Evolutionary conservation across 768 basidiomycete genomes (phyloP), one percentile per base, ranked within the genome.

Genomic region (Favolaschia claudopus): DNA sequence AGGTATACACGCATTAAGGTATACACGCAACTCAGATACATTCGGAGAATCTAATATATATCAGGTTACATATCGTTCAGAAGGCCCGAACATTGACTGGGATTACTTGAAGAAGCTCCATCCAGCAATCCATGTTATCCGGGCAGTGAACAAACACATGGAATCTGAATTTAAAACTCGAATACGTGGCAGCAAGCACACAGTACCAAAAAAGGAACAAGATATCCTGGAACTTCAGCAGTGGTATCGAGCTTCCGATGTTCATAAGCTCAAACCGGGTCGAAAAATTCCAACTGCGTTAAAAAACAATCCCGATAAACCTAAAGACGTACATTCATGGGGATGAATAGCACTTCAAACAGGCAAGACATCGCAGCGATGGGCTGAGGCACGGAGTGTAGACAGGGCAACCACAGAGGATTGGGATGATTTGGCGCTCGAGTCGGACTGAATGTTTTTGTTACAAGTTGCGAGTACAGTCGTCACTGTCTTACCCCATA

Each of bases 11-110:
- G n/a, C n/a, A n/a, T n/a, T n/a, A n/a, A n/a, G n/a, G n/a, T n/a
- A n/a, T n/a, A n/a, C n/a, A n/a, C 5, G 6, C n/a, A 4, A 34
- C 29, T 29, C 38, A 31, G 12, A 2, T 5, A 13, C 10, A 9
- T 4, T 4, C 6, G 12, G 33, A 25, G 9, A 40, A 10, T 7
- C 32, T 40, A 12, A 58, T n/a, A 34, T 57, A 15, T 49, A 62
- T 42, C 17, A 64, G 69, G 49, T 69, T 8, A 67, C 71, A 63
- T 13, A 63, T 29, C 13, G 65, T 56, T 62, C 65, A 58, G 43
- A 56, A 36, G 62, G 69, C 2, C 68, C 69, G 7, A 60, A 64
- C 53, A 49, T 62, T 14, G 55, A 63, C 24, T 70, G 66, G 68
- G 60, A 66, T 22, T 46, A 64, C 19, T 22, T 70, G 3, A 67